These are phyloP conservation scores for Cardiospermum halicacabum DNA, from an alignment of 345 rosid genomes.

Conservation along the genomic window DNA sequence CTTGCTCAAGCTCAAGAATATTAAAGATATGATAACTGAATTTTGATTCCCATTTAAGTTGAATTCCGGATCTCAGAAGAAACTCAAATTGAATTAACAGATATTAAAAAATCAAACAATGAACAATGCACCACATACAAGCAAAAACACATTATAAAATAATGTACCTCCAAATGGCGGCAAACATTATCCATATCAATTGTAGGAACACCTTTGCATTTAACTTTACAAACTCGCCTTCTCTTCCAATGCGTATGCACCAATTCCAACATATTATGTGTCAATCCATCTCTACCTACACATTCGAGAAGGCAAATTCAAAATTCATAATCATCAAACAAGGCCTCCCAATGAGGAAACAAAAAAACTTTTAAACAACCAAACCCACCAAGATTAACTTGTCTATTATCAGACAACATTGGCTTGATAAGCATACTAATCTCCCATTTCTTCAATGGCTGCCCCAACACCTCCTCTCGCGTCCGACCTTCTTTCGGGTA, in stretches of 20 bases:
- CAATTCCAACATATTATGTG: conserved; percentile 95
- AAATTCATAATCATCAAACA: background rate
- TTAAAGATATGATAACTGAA: background rate
- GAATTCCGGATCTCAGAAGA: background rate
- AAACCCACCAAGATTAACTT: conserved; percentile 81
- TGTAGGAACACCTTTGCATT: conserved; percentile 86
- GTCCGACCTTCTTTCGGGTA: conserved; percentile 55
- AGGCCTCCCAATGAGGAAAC: too few relatives aligned
- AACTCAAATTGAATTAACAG: background rate
- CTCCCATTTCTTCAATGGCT: conserved; percentile 86
- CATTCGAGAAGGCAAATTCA: background rate
- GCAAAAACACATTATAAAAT: background rate
- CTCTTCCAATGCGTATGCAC: conserved; percentile 88
- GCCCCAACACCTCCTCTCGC: conserved; percentile 73
- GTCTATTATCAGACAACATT: conserved; percentile 66
- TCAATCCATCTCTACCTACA: conserved; percentile 90
- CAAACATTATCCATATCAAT: conserved; percentile 89
- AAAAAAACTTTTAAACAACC: background rate
- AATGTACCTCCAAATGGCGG: conserved; percentile 74
- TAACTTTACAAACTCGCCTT: conserved; percentile 72
- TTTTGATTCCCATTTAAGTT: background rate
- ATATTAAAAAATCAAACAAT: background rate
- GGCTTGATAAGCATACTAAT: conserved; percentile 66
- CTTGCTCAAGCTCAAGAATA: background rate
- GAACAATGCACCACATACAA: background rate